These are phyloP conservation scores for Penicillium manginii DNA, from an alignment of 495 filamentous ascomycete genomes.

Conservation along the genomic window DNA sequence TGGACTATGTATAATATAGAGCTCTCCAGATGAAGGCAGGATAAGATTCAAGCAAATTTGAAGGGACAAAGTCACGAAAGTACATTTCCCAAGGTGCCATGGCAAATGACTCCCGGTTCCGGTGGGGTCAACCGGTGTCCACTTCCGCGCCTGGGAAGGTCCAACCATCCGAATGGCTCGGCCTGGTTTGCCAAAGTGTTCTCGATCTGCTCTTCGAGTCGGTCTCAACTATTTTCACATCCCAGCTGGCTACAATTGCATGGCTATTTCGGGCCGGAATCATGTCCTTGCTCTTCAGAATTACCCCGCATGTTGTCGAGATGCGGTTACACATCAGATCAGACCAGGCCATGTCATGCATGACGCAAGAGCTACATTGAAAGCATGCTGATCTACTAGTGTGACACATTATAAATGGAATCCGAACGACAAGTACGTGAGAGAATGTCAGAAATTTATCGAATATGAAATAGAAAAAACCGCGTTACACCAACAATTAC, in stretches of 20 bases:
- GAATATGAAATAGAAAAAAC: not conserved
- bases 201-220: not conserved
- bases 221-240: too few relatives aligned
- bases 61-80: not conserved
- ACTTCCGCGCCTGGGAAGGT: constrained; percentile 27
- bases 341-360: constrained; percentile 4
- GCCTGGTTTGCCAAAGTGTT: too few relatives aligned
- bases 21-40: not conserved
- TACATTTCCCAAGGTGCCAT: not conserved
- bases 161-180: constrained; percentile 23
- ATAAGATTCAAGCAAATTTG: not conserved
- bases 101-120: constrained; percentile 12
- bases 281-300: not conserved
- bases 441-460: not conserved
- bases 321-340: not conserved
- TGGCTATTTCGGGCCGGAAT: not conserved
- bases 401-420: not conserved
- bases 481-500: not conserved
- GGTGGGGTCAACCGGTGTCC: constrained; percentile 23
- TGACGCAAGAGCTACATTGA: constrained; percentile 16
- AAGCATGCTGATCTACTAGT: constrained; percentile 9
- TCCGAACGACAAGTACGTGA: not conserved
- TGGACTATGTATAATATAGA: not conserved
- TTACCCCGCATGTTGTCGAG: not conserved
- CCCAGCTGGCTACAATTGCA: too few relatives aligned